Conservation (phyloP, 148 eudicot species). For the Rhododendron vialii region DNA sequence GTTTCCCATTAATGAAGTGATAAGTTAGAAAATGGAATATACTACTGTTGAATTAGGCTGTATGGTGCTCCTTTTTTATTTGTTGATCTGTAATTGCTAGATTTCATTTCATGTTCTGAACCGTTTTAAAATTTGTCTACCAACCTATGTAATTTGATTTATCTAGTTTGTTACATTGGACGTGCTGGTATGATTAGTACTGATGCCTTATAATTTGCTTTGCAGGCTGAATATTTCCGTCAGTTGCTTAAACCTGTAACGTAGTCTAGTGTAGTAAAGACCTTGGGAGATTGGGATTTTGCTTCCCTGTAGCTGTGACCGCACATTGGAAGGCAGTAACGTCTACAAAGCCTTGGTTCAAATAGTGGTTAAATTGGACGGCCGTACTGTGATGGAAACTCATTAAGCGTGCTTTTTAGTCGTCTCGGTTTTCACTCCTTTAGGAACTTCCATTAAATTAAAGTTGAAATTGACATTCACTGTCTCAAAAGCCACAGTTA, state of each 20-base stretch:
- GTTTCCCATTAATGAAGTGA: neutral
- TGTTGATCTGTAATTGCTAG: neutral
- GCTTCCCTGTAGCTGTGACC: constrained; percentile 9
- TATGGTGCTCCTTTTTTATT: neutral
- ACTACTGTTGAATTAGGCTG: too few relatives aligned
- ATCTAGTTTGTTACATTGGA: neutral
- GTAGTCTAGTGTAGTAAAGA: constrained; percentile 38
- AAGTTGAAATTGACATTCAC: neutral
- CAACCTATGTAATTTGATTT: neutral
- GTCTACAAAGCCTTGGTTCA: constrained; percentile 7
- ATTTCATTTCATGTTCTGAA: neutral
- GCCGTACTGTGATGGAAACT: constrained; percentile 22
- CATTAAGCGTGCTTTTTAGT: constrained; percentile 17
- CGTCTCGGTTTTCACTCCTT: constrained; percentile 9
- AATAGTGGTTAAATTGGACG: constrained; percentile 14
- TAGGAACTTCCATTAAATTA: neutral
- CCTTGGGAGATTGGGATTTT: constrained; percentile 18
- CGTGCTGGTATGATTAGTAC: neutral
- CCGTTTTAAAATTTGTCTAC: neutral
- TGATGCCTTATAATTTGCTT: constrained; percentile 2
- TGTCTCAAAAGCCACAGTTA: constrained; percentile 4
- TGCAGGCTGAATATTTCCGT: constrained; percentile 81
- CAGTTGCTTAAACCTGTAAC: constrained; percentile 86
- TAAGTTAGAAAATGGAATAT: neutral
- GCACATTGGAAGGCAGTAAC: constrained; percentile 8